Percentiles rank a stretch among this genome's conserved stretches.
Evolutionary conservation across 768 basidiomycete species (phyloP).

Genomic region (Leccinum imitatum): DNA sequence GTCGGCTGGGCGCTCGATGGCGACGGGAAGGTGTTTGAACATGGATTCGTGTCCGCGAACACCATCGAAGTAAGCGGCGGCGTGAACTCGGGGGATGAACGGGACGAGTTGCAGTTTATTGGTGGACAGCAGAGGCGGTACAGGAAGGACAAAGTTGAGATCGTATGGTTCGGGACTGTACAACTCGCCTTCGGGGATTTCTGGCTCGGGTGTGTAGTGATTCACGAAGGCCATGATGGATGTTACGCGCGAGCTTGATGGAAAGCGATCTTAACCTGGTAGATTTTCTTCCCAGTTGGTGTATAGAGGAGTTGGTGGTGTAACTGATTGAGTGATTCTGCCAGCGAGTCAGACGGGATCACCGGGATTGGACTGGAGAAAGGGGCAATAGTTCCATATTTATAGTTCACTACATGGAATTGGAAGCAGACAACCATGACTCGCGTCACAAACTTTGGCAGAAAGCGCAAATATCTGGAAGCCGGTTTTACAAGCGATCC

Average conservation of each 20-base stretch:
- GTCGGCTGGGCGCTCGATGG: conserved; percentile 11
- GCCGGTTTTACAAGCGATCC: conserved; percentile 46
- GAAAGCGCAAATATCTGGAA: conserved; percentile 69
- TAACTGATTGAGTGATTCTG: no score
- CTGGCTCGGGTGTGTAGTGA: conserved; percentile 12
- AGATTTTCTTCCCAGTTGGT: no score
- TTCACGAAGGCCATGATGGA: conserved; percentile 24
- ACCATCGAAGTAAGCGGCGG: conserved; percentile 16
- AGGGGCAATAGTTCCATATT: conserved; percentile 7
- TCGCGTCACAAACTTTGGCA: conserved; percentile 70
- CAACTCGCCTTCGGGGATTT: conserved; percentile 15
- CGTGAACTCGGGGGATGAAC: conserved; percentile 24
- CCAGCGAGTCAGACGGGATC: no score
- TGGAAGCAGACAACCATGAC: conserved; percentile 49
- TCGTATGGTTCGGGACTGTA: conserved; percentile 30
- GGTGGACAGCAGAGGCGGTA: conserved; percentile 14
- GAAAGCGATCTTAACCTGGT: no score
- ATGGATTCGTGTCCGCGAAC: conserved; percentile 22
- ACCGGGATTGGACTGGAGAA: background rate
- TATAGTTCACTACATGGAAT: background rate
- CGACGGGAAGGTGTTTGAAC: conserved; percentile 16
- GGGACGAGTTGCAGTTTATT: conserved; percentile 21
- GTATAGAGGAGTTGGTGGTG: no score
- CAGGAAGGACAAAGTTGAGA: conserved; percentile 19
- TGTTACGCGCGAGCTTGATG: no score